A percentile compares a stretch with the other conserved stretches of the same genome.
These are phyloP conservation scores for Xylariaceae sp. DNA, from an alignment of 2,329 filamentous ascomycete genomes.

Conservation along the genomic window DNA sequence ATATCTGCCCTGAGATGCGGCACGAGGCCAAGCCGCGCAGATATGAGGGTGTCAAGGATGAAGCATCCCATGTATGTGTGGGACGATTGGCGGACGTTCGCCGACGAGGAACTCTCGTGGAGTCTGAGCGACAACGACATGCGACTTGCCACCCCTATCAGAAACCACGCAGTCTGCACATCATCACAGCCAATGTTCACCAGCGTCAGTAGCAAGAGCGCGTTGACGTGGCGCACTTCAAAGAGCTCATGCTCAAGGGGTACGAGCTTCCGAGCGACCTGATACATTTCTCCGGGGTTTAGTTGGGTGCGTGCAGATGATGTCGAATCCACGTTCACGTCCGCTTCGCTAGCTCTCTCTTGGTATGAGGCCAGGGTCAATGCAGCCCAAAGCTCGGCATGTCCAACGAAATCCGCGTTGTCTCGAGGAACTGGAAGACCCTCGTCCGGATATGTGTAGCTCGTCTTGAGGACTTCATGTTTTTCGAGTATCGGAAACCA, in stretches of 20 bases:
- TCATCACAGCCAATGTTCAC: conserved; percentile 58
- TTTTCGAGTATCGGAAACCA: conserved; percentile 74
- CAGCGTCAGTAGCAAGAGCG: conserved; percentile 56
- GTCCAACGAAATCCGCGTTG: conserved; percentile 34
- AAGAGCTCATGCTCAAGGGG: conserved; percentile 45
- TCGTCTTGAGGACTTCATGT: conserved; percentile 52
- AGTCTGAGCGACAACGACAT: conserved; percentile 43
- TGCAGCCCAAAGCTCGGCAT: conserved; percentile 58
- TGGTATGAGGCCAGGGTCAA: conserved; percentile 56
- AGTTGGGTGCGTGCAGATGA: conserved; percentile 27
- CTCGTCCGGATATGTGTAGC: conserved; percentile 38
- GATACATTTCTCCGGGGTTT: conserved; percentile 40
- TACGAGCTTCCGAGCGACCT: conserved; percentile 45
- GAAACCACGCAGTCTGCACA: conserved; percentile 57
- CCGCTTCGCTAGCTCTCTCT: conserved; percentile 32
- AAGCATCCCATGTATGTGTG: conserved; percentile 56
- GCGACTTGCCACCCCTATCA: conserved; percentile 61
- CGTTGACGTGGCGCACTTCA: conserved; percentile 51
- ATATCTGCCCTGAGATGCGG: conserved; percentile 48
- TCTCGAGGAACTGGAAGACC: conserved; percentile 29
- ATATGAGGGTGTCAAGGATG: conserved; percentile 57
- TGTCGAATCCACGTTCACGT: conserved; percentile 6
- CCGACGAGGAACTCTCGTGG: conserved; percentile 28
- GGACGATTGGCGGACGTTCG: conserved; percentile 27
- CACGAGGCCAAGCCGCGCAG: conserved; percentile 45